Base-by-base conservation (phyloP, 2,329 filamentous ascomycete genomes). In the Penicillium rolfsii region DNA sequence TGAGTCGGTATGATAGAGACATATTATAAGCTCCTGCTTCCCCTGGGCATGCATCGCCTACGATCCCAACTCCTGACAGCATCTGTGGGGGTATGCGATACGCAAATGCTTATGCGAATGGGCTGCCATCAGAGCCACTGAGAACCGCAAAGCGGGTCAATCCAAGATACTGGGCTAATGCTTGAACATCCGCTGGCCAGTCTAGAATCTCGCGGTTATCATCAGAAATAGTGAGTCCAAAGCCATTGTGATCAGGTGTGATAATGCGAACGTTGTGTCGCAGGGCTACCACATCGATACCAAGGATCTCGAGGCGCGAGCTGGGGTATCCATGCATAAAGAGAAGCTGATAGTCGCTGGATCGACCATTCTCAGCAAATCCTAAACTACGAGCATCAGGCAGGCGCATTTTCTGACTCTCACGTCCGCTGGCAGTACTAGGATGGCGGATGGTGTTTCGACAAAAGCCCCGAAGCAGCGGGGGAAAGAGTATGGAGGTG, bases 21-120 rank as follows among this genome's bases (percentile, higher is more conserved):
- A 80, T 72, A 46, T 74, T 57, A 4, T 72, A 61, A 5, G 60
- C 55, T 4, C 78, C 72, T 7, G 72, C 74, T 9, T 65, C 68
- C 75, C 76, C 80, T 2, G 73, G 75, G 11, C 62, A 62, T 11
- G 63, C 62, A 24, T 72, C 73, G 7, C 75, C 76, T 45, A 81
- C 66, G 11, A 82, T 64, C 1, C 76, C 76, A 8, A 79, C 76
- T 0, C 67, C 73, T 0, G 74, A 69, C 19, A 82, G 58, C 52
- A 67, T 73, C 5, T 60, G 50, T 4, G 33, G 36, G 35, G 59
- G 61, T 5, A 83, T 65, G 4, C 63, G 60, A 45, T 75, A 71
- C 12, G 81, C 75, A 63, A 81, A 84, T 24, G 81, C 81, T 11
- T 83, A 67, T 1, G 77, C 76, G 64, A 81, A 83, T 0, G 81